Conservation (phyloP, 1,284 basidiomycete species). For the Malassezia equina region DNA sequence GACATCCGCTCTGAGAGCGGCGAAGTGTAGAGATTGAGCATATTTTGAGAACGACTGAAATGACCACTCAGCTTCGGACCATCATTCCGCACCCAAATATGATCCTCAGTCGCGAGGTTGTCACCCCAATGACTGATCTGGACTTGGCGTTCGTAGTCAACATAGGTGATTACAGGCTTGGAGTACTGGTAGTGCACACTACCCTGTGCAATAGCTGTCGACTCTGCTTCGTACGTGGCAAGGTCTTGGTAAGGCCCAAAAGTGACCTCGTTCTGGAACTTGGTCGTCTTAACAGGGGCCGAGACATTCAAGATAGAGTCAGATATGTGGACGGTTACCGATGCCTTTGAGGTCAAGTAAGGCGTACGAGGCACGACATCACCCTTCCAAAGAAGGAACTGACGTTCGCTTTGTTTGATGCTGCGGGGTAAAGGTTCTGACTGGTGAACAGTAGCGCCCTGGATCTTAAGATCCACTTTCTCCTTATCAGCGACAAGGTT, state of each 20-base stretch:
- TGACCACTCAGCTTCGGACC: conserved; percentile 87
- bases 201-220: conserved; percentile 43
- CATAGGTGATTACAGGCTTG: conserved; percentile 67
- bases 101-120: conserved; percentile 85
- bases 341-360: conserved; percentile 68
- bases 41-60: conserved; percentile 83
- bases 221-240: conserved; percentile 54
- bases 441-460: conserved; percentile 64
- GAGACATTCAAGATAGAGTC: conserved; percentile 22
- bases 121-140: conserved; percentile 96
- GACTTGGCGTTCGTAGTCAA: conserved; percentile 62
- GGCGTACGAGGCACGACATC: conserved; percentile 70
- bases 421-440: conserved; percentile 64
- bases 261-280: conserved; percentile 68
- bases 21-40: conserved; percentile 61
- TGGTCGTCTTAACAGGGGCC: conserved; percentile 57
- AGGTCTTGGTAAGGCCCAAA: conserved; percentile 77
- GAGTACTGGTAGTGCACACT: conserved; percentile 71
- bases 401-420: conserved; percentile 67
- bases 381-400: conserved; percentile 66
- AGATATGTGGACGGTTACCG: conserved; percentile 59
- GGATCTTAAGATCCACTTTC: conserved; percentile 59
- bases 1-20: conserved; percentile 55
- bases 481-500: conserved; percentile 2
- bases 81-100: conserved; percentile 70